Conservation (phyloP, 2,329 filamentous ascomycete genomes). For the Pseudogymnoascus sp. region DNA sequence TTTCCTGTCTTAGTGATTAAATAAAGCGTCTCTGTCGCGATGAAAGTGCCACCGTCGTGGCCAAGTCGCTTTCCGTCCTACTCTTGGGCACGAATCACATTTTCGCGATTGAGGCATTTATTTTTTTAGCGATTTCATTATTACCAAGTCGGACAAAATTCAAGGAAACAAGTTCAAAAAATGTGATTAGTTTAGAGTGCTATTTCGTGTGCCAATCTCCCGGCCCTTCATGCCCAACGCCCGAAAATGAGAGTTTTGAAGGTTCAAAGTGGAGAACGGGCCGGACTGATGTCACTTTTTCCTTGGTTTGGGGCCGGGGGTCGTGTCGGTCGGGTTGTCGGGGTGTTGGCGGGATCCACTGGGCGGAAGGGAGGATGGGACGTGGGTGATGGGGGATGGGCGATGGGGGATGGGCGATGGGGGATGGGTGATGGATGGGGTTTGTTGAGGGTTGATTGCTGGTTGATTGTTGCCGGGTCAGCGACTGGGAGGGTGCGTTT, state of each 20-base stretch:
- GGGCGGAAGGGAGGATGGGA: background rate
- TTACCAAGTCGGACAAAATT: no score
- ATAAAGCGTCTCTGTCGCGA: no score
- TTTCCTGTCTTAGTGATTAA: background rate
- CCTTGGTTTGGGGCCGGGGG: background rate
- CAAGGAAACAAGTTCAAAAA: no score
- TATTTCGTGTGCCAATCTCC: background rate
- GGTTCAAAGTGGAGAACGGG: background rate
- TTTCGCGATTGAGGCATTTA: background rate
- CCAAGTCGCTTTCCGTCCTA: no score
- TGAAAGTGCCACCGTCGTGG: no score
- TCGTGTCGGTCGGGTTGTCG: background rate
- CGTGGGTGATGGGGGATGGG: no score
- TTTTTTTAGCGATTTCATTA: no score
- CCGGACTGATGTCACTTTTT: background rate
- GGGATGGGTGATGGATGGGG: background rate
- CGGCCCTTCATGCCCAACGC: background rate
- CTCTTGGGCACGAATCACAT: background rate
- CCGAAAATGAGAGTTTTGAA: background rate
- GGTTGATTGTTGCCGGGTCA: background rate
- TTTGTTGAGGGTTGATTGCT: background rate
- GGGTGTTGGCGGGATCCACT: background rate
- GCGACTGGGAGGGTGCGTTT: background rate
- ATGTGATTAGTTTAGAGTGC: no score
- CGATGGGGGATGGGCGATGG: background rate